Evolutionary conservation across 2,329 filamentous ascomycete genomes (phyloP), one percentile per base, ranked within the genome.

Genomic region (Chrysoporthe cubensis): DNA sequence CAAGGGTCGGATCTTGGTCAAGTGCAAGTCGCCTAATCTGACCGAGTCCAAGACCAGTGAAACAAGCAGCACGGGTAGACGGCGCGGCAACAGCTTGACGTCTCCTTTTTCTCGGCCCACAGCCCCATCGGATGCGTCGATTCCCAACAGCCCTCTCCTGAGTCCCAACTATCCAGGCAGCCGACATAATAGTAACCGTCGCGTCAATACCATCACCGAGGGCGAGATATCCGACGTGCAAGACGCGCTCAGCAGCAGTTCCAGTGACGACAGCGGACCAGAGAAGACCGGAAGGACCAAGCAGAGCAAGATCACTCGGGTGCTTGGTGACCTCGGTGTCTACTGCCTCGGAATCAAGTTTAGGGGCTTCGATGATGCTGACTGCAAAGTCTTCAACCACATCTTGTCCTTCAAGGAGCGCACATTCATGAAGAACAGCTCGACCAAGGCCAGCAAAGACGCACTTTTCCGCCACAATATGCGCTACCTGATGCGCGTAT

Each of bases 321-420:
- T 90, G 26, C 86, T 99, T 5, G 95, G 94, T 18, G 91, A 92
- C 48, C 86, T 99, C 11, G 96, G 94, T 40, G 92, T 98, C 2
- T 90, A 90, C 75, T 89, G 87, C 74, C 85, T 85, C 8, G 88
- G 88, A 0, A 82, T 97, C 78, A 97, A 96, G 76, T 97, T 96
- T 78, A 87, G 87, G 44, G 91, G 92, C 54, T 97, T 97, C 75
- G 88, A 90, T 66, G 86, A 87, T 14, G 82, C 89, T 0, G 92
- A 95, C 70, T 94, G 93, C 73, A 93, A 93, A 80, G 88, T 88
- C 54, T 96, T 89, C 82, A 98, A 98, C 78, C 96, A 99, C 80
- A 92, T 98, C 73, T 94, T 96, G 78, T 98, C 96, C 0, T 94
- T 98, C 80, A 93, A 93, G 77, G 96, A 99, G 81, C 89, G 90